Evolutionary conservation across 2,329 filamentous ascomycete species (phyloP).

Genomic region (Alternaria triticina): DNA sequence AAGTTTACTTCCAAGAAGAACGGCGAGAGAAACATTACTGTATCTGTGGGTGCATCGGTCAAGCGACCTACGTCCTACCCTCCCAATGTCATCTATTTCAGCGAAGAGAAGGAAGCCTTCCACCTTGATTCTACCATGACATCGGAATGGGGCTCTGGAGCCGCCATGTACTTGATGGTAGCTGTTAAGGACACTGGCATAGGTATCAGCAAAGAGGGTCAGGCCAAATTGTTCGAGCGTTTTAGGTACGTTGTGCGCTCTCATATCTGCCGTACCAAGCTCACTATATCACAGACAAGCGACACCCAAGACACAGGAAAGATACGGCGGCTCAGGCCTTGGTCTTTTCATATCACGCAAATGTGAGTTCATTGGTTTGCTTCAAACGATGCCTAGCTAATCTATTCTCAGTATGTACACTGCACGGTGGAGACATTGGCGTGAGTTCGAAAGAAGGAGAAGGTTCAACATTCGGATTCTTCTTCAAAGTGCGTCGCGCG

Average conservation of each 20-base stretch:
- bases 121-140: conserved; percentile 51
- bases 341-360: conserved; percentile 49
- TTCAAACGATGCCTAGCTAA: neutral
- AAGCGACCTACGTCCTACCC: conserved; percentile 51
- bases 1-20: conserved; percentile 54
- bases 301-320: conserved; percentile 49
- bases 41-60: conserved; percentile 50
- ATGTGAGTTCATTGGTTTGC: conserved; percentile 20
- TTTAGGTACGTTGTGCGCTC: conserved; percentile 49
- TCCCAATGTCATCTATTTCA: conserved; percentile 54
- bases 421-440: conserved; percentile 49
- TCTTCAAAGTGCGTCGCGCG: conserved; percentile 44
- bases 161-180: conserved; percentile 52
- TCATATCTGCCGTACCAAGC: no score
- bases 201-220: conserved; percentile 50
- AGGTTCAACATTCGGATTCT: conserved; percentile 48
- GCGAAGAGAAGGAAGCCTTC: conserved; percentile 42
- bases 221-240: conserved; percentile 52
- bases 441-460: conserved; percentile 44
- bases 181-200: conserved; percentile 53
- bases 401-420: conserved; percentile 36
- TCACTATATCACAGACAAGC: conserved; percentile 36
- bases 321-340: conserved; percentile 51
- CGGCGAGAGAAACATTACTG: conserved; percentile 47
- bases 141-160: conserved; percentile 51